Percentiles rank a stretch among this genome's conserved stretches.
Evolutionary conservation across 495 filamentous ascomycete genomes (phyloP).

Genomic region (Talaromyces trachyspermus): DNA sequence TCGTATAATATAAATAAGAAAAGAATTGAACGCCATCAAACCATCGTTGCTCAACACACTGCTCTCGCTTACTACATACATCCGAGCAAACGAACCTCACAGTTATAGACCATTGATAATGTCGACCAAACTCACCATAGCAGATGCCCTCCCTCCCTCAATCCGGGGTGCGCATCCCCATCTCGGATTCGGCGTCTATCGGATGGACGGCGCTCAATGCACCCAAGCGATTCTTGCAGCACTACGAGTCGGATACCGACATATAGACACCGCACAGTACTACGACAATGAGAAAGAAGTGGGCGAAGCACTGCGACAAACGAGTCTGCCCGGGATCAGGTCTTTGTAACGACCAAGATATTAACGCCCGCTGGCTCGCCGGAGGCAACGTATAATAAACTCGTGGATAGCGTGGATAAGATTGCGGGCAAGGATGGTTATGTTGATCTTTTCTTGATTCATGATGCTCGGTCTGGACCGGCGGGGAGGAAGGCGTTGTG

Average conservation of each 20-base stretch:
- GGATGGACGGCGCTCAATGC: slow-evolving; percentile 43
- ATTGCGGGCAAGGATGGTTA: slow-evolving; percentile 54
- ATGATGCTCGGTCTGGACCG: slow-evolving; percentile 48
- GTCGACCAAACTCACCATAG: slow-evolving; percentile 39
- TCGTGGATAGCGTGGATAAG: slow-evolving; percentile 54
- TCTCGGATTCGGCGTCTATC: slow-evolving; percentile 72
- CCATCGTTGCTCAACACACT: no score
- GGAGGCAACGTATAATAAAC: slow-evolving; percentile 51
- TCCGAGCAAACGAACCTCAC: background rate
- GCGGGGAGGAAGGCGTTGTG: slow-evolving; percentile 53
- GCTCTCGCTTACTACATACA: background rate
- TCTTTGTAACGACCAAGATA: slow-evolving; percentile 67
- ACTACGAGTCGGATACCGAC: slow-evolving; percentile 58
- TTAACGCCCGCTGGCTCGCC: slow-evolving; percentile 45
- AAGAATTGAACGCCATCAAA: no score
- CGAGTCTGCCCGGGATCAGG: slow-evolving; percentile 46
- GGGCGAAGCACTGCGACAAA: slow-evolving; percentile 51
- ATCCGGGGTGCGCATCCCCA: slow-evolving; percentile 46
- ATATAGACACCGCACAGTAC: slow-evolving; percentile 67
- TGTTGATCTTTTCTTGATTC: slow-evolving; percentile 65
- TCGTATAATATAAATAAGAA: no score
- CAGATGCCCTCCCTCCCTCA: slow-evolving; percentile 48
- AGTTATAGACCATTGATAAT: slow-evolving; percentile 9
- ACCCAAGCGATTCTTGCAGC: slow-evolving; percentile 51
- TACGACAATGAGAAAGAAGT: slow-evolving; percentile 63